Base-by-base conservation (phyloP, 768 basidiomycete genomes). In the Boletus patriciae region DNA sequence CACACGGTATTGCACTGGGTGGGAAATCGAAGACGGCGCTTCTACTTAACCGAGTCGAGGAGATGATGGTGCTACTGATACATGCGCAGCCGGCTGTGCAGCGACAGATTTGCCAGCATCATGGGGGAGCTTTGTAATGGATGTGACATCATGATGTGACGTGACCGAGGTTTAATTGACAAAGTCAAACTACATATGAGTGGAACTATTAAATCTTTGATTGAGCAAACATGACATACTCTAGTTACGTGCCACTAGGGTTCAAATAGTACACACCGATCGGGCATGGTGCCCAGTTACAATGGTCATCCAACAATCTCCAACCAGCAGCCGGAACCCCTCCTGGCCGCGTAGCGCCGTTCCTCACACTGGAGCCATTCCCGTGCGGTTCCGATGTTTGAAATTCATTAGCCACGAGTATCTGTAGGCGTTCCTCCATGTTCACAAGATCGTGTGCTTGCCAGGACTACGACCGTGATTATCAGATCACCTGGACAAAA, bases 201-300 rank as follows among this genome's bases (percentile, higher is more conserved):
- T 29, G 29, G 8, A 29, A 7, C 29, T 9, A n/a, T n/a, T n/a
- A n/a, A 29, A 29, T 11, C 42, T 15, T 21, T 34, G 19, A 34
- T 34, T 37, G 36, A 16, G 13, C 13, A 19, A 21, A 31, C 18
- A 23, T 6, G 16, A 43, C 29, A 36, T 43, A 43, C 29, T 3
- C 37, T 43, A 45, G 10, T 12, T 57, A 65, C 53, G 43, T 49
- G 31, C 25, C 42, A 59, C 34, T 50, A 50, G 23, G 45, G 27
- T 43, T 57, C 33, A 15, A 31, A 54, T 46, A 61, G 57, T 75
- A 80, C 48, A 88, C 76, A 10, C 90, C 90, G 44, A 92, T 85
- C 6, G 90, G 88, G 64, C 82, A 85, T 3, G 84, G 78, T 59
- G 73, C 77, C 90, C 90, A 90, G 37, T 70, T 69, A 16, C 72